A percentile compares a stretch with the other conserved stretches of the same genome.
phyloP scores from a whole-genome alignment of 495 filamentous ascomycete genomes.

The Tuber calosporum region DNA sequence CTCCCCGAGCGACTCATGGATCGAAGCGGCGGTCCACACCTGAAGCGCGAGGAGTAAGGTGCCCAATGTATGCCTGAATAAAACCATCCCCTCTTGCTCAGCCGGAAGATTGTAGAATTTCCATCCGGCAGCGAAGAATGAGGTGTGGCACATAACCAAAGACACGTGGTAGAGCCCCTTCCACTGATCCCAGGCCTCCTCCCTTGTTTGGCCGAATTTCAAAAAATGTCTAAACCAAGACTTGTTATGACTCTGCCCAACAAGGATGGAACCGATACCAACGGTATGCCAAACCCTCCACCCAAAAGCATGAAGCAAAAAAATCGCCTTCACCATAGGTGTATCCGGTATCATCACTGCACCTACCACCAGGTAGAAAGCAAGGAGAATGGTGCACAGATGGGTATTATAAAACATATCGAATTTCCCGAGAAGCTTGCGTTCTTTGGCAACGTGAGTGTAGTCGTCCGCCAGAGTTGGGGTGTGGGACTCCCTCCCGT shows the following conservation, averaged over 20 bases:
- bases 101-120: slow-evolving; percentile 85
- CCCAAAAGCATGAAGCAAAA: slow-evolving; percentile 67
- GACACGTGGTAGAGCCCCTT: slow-evolving; percentile 92
- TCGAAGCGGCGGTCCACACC: slow-evolving; percentile 85
- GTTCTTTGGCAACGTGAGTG: slow-evolving; percentile 21
- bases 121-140: slow-evolving; percentile 85
- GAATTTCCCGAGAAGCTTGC: slow-evolving; percentile 58
- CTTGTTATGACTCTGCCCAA: slow-evolving; percentile 79
- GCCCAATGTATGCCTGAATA: slow-evolving; percentile 82
- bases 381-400: slow-evolving; percentile 64
- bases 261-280: slow-evolving; percentile 77
- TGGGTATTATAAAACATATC: slow-evolving; percentile 84
- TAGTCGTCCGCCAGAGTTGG: slow-evolving; percentile 22
- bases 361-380: slow-evolving; percentile 64
- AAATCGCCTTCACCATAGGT: slow-evolving; percentile 62
- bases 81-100: slow-evolving; percentile 73
- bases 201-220: slow-evolving; percentile 82
- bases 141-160: slow-evolving; percentile 77
- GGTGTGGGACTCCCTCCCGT: slow-evolving; percentile 14
- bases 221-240: slow-evolving; percentile 94
- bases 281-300: slow-evolving; percentile 92
- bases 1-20: slow-evolving; percentile 92
- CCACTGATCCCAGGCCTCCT: slow-evolving; percentile 96
- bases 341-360: slow-evolving; percentile 73
- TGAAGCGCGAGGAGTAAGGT: slow-evolving; percentile 74